Conservation (phyloP, 495 filamentous ascomycete genomes). For the Talaromyces ruber region DNA sequence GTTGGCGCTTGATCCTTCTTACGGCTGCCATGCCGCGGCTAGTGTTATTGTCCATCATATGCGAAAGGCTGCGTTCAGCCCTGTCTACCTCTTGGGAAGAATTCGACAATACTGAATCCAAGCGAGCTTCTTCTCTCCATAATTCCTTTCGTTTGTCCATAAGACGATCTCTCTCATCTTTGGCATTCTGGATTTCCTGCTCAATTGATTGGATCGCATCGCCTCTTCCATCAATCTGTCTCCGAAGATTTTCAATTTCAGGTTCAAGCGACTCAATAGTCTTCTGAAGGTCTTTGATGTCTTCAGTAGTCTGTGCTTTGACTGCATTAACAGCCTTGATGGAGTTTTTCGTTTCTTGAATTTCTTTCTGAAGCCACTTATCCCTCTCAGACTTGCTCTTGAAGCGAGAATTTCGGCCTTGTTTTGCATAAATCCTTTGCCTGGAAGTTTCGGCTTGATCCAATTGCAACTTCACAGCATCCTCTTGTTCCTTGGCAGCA, state of each 20-base stretch:
- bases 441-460: conserved; percentile 66
- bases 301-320: conserved; percentile 72
- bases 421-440: conserved; percentile 84
- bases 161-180: conserved; percentile 70
- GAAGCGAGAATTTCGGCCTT: conserved; percentile 83
- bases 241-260: conserved; percentile 59
- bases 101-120: conserved; percentile 68
- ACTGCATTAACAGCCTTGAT: conserved; percentile 75
- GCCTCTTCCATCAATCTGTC: conserved; percentile 69
- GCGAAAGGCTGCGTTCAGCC: conserved; percentile 66
- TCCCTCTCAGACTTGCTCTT: conserved; percentile 83
- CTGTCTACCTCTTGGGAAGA: conserved; percentile 63
- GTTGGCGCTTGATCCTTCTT: conserved; percentile 64
- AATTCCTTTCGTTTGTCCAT: conserved; percentile 86
- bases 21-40: conserved; percentile 76
- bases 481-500: conserved; percentile 63
- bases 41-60: conserved; percentile 84
- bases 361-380: conserved; percentile 68
- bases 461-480: conserved; percentile 55
- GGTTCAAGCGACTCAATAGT: conserved; percentile 64
- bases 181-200: conserved; percentile 66
- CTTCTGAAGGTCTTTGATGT: conserved; percentile 65
- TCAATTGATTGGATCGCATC: conserved; percentile 62
- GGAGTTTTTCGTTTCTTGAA: conserved; percentile 69
- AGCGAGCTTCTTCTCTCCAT: conserved; percentile 82